These are phyloP conservation scores for Kwoniella shandongensis DNA, from an alignment of 768 basidiomycete genomes.

Conservation along the genomic window DNA sequence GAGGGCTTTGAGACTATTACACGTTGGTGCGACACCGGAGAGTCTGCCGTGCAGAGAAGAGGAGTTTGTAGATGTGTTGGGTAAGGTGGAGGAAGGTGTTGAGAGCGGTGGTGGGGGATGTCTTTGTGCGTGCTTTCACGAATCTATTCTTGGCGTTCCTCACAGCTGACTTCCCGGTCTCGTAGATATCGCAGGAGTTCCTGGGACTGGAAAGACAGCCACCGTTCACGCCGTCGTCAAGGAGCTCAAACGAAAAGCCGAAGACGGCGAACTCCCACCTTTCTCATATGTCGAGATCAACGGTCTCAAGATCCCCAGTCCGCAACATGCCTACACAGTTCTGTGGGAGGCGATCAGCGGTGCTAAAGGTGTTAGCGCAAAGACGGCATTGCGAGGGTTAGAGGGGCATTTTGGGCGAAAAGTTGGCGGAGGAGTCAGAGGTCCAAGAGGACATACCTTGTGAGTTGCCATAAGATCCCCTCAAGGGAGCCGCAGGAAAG, in stretches of 20 bases:
- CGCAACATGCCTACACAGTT: constrained; percentile 83
- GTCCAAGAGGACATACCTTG: constrained; percentile 87
- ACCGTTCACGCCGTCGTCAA: constrained; percentile 91
- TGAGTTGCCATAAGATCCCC: constrained; percentile 53
- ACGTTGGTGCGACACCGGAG: constrained; percentile 90
- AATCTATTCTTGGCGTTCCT: constrained; percentile 3
- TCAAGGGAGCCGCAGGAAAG: neutral
- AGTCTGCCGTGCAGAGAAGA: constrained; percentile 82
- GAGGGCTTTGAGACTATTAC: constrained; percentile 83
- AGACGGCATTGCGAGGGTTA: constrained; percentile 77
- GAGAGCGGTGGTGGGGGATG: constrained; percentile 95
- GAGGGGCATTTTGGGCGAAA: constrained; percentile 74
- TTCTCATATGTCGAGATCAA: constrained; percentile 99
- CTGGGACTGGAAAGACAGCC: constrained; percentile 89
- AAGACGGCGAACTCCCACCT: constrained; percentile 78
- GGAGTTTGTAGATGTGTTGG: constrained; percentile 74
- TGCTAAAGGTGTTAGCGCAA: constrained; percentile 66
- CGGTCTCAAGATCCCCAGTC: constrained; percentile 88
- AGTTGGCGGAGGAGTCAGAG: constrained; percentile 44
- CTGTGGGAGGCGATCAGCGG: constrained; percentile 93
- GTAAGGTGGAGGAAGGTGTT: constrained; percentile 75
- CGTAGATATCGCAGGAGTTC: constrained; percentile 92
- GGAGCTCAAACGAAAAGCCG: constrained; percentile 84
- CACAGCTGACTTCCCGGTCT: neutral
- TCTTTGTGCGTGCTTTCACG: constrained; percentile 65